Conservation (phyloP, 2,329 filamentous ascomycete species). For the Cercospora sp. region DNA sequence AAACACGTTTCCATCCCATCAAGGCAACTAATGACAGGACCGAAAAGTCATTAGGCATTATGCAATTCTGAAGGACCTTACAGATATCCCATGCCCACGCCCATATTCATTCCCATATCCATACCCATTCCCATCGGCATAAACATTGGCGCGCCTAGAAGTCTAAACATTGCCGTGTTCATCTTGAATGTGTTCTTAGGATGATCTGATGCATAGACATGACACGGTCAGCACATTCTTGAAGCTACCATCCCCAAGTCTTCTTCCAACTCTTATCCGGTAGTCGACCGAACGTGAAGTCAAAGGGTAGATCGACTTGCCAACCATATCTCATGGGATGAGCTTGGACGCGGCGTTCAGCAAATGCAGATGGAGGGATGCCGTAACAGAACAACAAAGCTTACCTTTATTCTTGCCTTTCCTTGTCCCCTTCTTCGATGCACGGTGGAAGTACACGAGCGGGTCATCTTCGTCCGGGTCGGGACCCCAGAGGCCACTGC, state of each 20-base stretch:
- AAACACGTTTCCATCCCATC: too few species aligned
- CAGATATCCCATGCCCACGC: background rate
- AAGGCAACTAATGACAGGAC: too few species aligned
- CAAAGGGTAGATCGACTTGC: background rate
- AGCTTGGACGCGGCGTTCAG: background rate
- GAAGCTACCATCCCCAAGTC: background rate
- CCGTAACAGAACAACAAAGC: background rate
- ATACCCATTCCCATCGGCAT: background rate
- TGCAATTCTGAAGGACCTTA: background rate
- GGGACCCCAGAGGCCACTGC: constrained; percentile 10
- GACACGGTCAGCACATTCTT: background rate
- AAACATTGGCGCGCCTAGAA: background rate
- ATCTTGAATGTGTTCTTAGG: background rate
- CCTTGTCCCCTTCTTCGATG: background rate
- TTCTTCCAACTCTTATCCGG: background rate
- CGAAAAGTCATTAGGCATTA: background rate
- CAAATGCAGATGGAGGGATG: background rate
- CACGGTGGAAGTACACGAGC: background rate
- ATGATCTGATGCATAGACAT: background rate
- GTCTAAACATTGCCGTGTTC: background rate
- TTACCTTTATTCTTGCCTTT: constrained; percentile 5
- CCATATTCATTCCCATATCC: constrained; percentile 4
- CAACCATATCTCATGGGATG: background rate
- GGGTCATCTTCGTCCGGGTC: constrained; percentile 15
- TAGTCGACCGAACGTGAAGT: background rate